Evolutionary conservation across 192 early-diverging fungal genomes (phyloP).

Genomic region (Hyaloraphidium curvatum): DNA sequence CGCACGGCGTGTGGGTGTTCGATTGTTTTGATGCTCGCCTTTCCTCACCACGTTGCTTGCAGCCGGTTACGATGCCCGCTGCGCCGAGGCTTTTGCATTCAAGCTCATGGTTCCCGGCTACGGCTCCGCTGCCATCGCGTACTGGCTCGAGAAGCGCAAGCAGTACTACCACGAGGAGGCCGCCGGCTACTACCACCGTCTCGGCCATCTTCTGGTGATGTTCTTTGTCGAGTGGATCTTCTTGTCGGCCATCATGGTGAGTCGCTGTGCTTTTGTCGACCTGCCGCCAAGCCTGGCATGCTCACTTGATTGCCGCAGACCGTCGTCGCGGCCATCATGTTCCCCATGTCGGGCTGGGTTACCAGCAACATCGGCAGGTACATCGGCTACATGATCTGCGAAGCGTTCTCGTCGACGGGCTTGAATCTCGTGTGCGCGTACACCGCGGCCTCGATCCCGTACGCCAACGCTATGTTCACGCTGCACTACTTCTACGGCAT

Average conservation of each 20-base stretch:
- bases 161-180: slow-evolving; percentile 4
- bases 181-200: neutral
- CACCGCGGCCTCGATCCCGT: slow-evolving; percentile 1
- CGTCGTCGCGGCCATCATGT: neutral
- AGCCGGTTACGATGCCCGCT: neutral
- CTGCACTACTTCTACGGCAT: neutral
- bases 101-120: neutral
- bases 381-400: neutral
- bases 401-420: neutral
- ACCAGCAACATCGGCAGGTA: neutral
- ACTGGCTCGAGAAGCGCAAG: slow-evolving; percentile 2
- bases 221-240: neutral
- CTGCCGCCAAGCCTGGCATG: too few relatives aligned
- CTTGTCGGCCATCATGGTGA: neutral
- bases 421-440: slow-evolving; percentile 3
- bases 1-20: neutral
- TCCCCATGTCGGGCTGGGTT: neutral
- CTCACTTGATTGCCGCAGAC: too few relatives aligned
- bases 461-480: slow-evolving; percentile 1
- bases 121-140: slow-evolving; percentile 1
- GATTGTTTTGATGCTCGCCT: too few relatives aligned
- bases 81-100: neutral
- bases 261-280: too few relatives aligned
- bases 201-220: neutral
- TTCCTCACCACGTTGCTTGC: too few relatives aligned